These are phyloP conservation scores for Amyloporia xantha DNA, from an alignment of 768 basidiomycete genomes.

Conservation along the genomic window DNA sequence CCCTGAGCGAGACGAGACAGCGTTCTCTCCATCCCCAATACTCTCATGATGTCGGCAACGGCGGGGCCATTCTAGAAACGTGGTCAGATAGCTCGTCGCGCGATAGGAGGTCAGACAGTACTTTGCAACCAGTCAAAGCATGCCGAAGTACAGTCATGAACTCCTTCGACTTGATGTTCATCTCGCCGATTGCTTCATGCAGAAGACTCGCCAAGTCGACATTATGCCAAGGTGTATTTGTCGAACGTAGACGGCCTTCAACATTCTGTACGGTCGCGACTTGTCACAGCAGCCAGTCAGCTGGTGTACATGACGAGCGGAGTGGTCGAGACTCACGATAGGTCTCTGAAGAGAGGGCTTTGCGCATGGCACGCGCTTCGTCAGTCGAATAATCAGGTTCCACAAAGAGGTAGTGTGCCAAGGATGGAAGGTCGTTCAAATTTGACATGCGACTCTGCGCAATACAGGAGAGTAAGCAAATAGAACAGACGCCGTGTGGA, in stretches of 20 bases:
- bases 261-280: conserved; percentile 31
- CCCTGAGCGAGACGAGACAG: conserved; percentile 21
- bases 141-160: conserved; percentile 74
- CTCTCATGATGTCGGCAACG: conserved; percentile 24
- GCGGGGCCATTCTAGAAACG: conserved; percentile 25
- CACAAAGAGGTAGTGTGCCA: conserved; percentile 75
- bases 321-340: conserved; percentile 32
- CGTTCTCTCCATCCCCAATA: conserved; percentile 24
- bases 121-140: conserved; percentile 81
- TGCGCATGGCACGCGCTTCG: conserved; percentile 50
- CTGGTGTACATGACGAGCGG: not conserved
- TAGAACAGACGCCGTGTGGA: not conserved
- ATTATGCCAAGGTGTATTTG: conserved; percentile 32
- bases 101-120: conserved; percentile 18
- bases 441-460: conserved; percentile 62
- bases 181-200: conserved; percentile 36
- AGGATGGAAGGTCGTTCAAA: conserved; percentile 59
- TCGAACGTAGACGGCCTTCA: conserved; percentile 20
- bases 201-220: conserved; percentile 33
- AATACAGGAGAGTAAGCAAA: not conserved
- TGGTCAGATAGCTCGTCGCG: not conserved
- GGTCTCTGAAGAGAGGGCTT: conserved; percentile 32
- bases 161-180: conserved; percentile 36
- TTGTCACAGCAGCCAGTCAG: conserved; percentile 16
- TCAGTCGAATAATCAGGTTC: conserved; percentile 52